Conservation (phyloP, 2,329 filamentous ascomycete species). For the Atkinsonella texensis region DNA sequence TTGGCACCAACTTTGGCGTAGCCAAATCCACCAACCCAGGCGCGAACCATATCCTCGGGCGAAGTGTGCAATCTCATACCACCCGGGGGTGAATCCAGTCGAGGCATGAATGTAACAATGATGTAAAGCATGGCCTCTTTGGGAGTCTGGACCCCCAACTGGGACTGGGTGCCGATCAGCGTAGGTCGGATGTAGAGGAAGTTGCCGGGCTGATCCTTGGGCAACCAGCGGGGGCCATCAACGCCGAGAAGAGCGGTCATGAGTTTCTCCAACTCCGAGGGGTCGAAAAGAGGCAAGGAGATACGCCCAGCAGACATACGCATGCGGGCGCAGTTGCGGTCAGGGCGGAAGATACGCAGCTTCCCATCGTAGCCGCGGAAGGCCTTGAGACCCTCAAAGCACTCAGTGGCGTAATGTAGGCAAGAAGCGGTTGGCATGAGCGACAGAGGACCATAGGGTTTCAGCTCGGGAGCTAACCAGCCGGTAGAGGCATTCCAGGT, state of each 20-base stretch:
- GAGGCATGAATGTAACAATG: conserved; percentile 53
- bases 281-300: conserved; percentile 62
- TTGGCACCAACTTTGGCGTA: conserved; percentile 90
- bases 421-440: conserved; percentile 72
- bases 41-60: conserved; percentile 71
- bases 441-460: conserved; percentile 64
- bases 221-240: conserved; percentile 71
- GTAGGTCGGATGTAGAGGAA: conserved; percentile 83
- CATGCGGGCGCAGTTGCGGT: conserved; percentile 58
- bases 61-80: conserved; percentile 68
- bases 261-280: conserved; percentile 60
- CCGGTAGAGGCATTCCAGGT: conserved; percentile 53
- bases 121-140: conserved; percentile 82
- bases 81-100: conserved; percentile 36
- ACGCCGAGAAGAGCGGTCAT: conserved; percentile 58
- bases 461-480: conserved; percentile 63
- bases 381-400: conserved; percentile 75
- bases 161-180: conserved; percentile 70
- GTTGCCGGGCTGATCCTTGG: conserved; percentile 50
- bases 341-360: conserved; percentile 66
- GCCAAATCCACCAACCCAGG: conserved; percentile 88
- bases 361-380: conserved; percentile 69
- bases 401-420: conserved; percentile 83
- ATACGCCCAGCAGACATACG: conserved; percentile 51
- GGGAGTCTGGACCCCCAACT: conserved; percentile 71